A percentile compares a stretch with the other conserved stretches of the same genome.
Conservation (phyloP, 345 rosid genomes). For the Lepidium aucheri region DNA sequence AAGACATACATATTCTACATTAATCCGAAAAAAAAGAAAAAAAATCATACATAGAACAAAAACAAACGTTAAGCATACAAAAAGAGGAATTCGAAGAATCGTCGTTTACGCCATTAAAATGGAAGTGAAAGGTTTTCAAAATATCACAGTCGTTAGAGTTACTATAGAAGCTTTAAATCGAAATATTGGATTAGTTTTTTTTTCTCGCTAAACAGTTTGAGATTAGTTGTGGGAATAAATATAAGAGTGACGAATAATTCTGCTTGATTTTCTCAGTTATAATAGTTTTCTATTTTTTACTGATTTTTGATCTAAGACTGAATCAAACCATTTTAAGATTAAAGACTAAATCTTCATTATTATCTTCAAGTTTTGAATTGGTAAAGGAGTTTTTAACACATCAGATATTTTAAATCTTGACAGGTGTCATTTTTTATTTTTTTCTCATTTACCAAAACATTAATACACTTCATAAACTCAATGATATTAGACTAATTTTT, state of each 20-base stretch:
- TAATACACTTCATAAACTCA: too few relatives aligned
- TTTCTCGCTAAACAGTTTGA: neutral
- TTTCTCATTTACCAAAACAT: too few relatives aligned
- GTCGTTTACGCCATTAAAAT: constrained; percentile 2
- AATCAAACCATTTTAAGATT: neutral
- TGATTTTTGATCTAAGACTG: neutral
- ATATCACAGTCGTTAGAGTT: neutral
- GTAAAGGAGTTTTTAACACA: too few relatives aligned
- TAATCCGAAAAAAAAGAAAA: too few relatives aligned
- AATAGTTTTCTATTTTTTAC: neutral
- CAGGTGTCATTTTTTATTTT: too few relatives aligned
- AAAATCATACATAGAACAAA: too few relatives aligned
- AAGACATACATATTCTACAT: too few relatives aligned
- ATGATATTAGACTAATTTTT: too few relatives aligned
- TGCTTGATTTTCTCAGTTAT: neutral
- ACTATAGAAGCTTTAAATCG: neutral
- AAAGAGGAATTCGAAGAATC: neutral
- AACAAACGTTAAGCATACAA: too few relatives aligned
- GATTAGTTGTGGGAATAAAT: neutral
- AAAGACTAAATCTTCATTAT: neutral
- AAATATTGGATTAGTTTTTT: neutral
- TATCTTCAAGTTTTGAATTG: neutral
- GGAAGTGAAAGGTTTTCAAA: neutral
- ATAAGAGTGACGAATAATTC: neutral
- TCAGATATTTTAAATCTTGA: too few relatives aligned